Evolutionary conservation across 2,329 filamentous ascomycete genomes (phyloP).

Genomic region (Botrytis fabae): DNA sequence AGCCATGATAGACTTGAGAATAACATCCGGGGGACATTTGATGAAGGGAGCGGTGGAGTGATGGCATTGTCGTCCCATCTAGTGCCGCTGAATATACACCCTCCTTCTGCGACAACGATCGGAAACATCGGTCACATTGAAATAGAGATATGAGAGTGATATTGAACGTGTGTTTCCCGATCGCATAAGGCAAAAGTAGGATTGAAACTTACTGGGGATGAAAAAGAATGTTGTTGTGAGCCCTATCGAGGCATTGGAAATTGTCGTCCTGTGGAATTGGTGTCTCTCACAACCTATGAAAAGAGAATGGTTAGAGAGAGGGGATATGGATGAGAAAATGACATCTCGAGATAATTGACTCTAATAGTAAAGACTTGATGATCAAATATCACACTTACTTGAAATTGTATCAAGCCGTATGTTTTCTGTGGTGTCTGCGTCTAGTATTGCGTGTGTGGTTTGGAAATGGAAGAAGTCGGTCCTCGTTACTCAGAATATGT

Average conservation of each 20-base stretch:
- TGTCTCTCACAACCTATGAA: constrained; percentile 18
- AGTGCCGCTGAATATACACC: constrained; percentile 32
- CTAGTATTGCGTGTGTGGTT: constrained; percentile 21
- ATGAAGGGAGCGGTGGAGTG: constrained; percentile 33
- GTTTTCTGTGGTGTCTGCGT: constrained; percentile 25
- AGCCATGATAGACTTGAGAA: constrained; percentile 27
- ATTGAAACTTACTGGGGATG: constrained; percentile 39
- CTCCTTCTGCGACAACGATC: constrained; percentile 29
- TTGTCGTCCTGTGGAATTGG: constrained; percentile 35
- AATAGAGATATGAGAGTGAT: constrained; percentile 23
- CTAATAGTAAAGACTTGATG: constrained; percentile 22
- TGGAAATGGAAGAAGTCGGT: constrained; percentile 21
- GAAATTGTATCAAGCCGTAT: constrained; percentile 25
- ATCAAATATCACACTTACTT: constrained; percentile 32
- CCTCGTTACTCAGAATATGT: constrained; percentile 30
- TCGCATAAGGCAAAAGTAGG: constrained; percentile 39
- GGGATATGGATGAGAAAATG: constrained; percentile 23
- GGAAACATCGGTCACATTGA: constrained; percentile 26
- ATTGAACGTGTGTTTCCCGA: constrained; percentile 34
- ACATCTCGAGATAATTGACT: constrained; percentile 24
- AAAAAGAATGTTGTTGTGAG: constrained; percentile 38
- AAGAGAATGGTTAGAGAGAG: constrained; percentile 30
- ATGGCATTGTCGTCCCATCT: constrained; percentile 36
- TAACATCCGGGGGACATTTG: constrained; percentile 31
- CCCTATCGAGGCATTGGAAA: constrained; percentile 41